Conservation (phyloP, 2,329 filamentous ascomycete species). For the Nemania diffusa region DNA sequence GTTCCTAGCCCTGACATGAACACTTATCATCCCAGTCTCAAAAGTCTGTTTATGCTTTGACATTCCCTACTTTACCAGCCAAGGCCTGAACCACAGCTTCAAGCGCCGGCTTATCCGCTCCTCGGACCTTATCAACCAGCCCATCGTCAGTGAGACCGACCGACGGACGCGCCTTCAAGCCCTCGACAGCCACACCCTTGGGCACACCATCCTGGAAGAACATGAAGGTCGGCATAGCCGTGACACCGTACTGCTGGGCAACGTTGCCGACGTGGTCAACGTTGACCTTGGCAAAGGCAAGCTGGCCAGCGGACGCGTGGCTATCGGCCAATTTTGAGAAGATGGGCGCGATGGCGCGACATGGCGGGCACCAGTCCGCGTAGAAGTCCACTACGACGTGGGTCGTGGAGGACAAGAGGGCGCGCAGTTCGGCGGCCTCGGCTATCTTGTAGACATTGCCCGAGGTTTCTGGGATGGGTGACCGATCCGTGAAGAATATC, state of each 20-base stretch:
- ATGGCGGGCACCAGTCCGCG: conserved; percentile 63
- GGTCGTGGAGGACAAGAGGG: conserved; percentile 53
- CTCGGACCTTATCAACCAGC: conserved; percentile 20
- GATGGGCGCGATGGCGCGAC: conserved; percentile 59
- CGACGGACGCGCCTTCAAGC: conserved; percentile 3
- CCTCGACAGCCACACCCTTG: conserved; percentile 18
- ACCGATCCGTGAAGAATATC: conserved; percentile 41
- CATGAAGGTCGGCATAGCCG: conserved; percentile 66
- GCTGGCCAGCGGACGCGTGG: conserved; percentile 51
- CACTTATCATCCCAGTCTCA: background rate
- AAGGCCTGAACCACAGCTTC: conserved; percentile 25
- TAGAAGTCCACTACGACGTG: conserved; percentile 61
- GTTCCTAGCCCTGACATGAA: no score
- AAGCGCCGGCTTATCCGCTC: conserved; percentile 26
- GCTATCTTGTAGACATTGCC: conserved; percentile 52
- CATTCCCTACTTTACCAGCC: conserved; percentile 9
- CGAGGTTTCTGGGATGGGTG: conserved; percentile 55
- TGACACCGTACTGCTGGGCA: conserved; percentile 59
- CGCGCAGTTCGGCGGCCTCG: conserved; percentile 43
- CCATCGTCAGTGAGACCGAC: conserved; percentile 9
- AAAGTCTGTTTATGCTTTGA: background rate
- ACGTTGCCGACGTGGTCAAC: conserved; percentile 63
- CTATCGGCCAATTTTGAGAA: conserved; percentile 58
- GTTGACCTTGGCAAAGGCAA: conserved; percentile 66
- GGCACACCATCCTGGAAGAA: conserved; percentile 62